Evolutionary conservation across 1,139 yeast genomes (phyloP).

Genomic region (Hyphopichia khmerensis): DNA sequence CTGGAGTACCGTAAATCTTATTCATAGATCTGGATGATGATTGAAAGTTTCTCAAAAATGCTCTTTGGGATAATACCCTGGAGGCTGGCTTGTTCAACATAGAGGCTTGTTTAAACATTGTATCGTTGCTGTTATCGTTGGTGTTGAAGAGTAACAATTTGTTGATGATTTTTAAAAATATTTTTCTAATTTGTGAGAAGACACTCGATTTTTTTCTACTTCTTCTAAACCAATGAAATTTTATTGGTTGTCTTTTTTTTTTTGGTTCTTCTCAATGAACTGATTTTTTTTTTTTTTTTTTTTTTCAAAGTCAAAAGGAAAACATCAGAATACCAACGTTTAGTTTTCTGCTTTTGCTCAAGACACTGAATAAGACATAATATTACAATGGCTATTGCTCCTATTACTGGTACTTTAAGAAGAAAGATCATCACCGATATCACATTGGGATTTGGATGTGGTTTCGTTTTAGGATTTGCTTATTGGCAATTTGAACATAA

Average conservation of each 20-base stretch:
- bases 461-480: conserved; percentile 33
- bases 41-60: conserved; percentile 37
- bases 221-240: conserved; percentile 13
- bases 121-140: background rate
- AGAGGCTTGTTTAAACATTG: background rate
- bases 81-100: conserved; percentile 26
- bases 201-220: background rate
- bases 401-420: conserved; percentile 82
- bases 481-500: conserved; percentile 56
- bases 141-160: no score
- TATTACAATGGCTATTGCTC: conserved; percentile 74
- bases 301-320: background rate
- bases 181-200: background rate
- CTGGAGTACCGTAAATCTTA: conserved; percentile 44
- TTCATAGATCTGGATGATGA: conserved; percentile 34
- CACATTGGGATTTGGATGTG: conserved; percentile 57
- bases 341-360: no score
- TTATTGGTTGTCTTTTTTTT: conserved; percentile 9
- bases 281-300: conserved; percentile 11
- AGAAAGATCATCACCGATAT: conserved; percentile 83
- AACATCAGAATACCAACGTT: no score
- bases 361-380: background rate
- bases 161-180: background rate
- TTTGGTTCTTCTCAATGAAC: conserved; percentile 12
- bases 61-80: conserved; percentile 30